Conservation (phyloP, 1,139 yeast species). For the Yamadazyma songkhlaensis region DNA sequence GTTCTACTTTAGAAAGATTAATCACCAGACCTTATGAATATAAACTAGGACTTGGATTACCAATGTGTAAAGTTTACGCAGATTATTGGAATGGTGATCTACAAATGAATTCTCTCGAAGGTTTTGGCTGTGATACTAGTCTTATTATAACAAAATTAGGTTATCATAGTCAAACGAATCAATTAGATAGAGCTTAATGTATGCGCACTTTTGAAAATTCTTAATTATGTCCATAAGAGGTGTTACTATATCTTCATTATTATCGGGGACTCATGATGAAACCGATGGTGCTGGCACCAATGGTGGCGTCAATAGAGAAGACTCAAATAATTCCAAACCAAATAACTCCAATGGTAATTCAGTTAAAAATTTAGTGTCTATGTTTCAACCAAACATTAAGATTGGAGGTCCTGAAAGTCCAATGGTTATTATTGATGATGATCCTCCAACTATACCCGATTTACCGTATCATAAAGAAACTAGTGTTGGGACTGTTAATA, state of each 20-base stretch:
- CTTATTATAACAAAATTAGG: constrained; percentile 78
- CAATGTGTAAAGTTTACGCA: constrained; percentile 87
- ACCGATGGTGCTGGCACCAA: not conserved
- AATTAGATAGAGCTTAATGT: constrained; percentile 66
- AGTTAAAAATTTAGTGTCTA: constrained; percentile 18
- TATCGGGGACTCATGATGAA: constrained; percentile 8
- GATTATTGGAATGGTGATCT: constrained; percentile 95
- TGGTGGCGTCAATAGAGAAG: too few species aligned
- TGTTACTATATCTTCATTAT: constrained; percentile 25
- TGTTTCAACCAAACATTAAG: constrained; percentile 23
- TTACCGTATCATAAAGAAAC: not conserved
- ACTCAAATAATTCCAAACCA: too few species aligned
- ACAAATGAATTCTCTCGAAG: constrained; percentile 78
- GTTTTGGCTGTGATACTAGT: constrained; percentile 88
- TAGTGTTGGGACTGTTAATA: not conserved
- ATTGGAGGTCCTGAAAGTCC: constrained; percentile 13
- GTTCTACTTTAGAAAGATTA: constrained; percentile 42
- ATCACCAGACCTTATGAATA: constrained; percentile 70
- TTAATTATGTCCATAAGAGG: constrained; percentile 12
- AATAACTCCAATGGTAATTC: too few species aligned
- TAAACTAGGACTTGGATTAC: constrained; percentile 83
- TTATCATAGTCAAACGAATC: constrained; percentile 58
- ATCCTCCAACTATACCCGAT: constrained; percentile 7
- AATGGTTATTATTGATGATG: constrained; percentile 13
- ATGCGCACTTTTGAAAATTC: not conserved